Base-by-base conservation (phyloP, 2,329 filamentous ascomycete genomes). In the Ophiognomonia clavigignenti-juglandacearum region DNA sequence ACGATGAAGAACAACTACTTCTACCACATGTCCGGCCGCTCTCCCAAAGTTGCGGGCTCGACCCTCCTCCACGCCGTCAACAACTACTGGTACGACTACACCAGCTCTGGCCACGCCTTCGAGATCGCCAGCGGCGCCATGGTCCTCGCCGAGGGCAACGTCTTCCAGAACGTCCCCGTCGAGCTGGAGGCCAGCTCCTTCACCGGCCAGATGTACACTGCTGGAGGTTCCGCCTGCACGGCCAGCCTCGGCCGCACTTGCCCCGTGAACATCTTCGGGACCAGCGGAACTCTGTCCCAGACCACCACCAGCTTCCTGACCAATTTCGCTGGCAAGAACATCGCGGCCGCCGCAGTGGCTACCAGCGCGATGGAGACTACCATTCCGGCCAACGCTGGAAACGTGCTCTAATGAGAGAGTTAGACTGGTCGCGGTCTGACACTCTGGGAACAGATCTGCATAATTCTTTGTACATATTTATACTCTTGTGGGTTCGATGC, bases 1-100 rank as follows among this genome's bases (percentile, higher is more conserved):
- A 82, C 79, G 53, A 57, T 82, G 59, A 76, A 78, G 67, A 68
- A 69, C 56, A 82, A 82, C 71, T 80, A 80, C 67, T 66, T 82
- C 58, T 74, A 80, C 70, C 69, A 78, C 62, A 74, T 73, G 42
- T 73, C 69, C 14, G 78, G 78, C 50, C 76, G 78, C 47, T 65
- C 67, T 11, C 79, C 78, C 55, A 80, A 82, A 67, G 66, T 82
- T 26, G 18, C 10, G 35, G 75, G 75, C 60, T 77, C 75, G 44
- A 70, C 79, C 43, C 64, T 69, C n/a, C 63, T 82, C 46, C 79
- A 82, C 62, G 74, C 74, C 39, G 75, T 80, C 59, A 82, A 81
- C 74, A 82, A 82, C 71, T 79, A 76, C 72, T 42, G 40, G 18
- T 39, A 41, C 35, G 29, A 10, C 11, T 18, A 29, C 18, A n/a